A percentile compares a stretch with the other conserved stretches of the same genome.
These are phyloP conservation scores for Daphne laureola DNA, from an alignment of 441 rosid genomes.

Conservation along the genomic window DNA sequence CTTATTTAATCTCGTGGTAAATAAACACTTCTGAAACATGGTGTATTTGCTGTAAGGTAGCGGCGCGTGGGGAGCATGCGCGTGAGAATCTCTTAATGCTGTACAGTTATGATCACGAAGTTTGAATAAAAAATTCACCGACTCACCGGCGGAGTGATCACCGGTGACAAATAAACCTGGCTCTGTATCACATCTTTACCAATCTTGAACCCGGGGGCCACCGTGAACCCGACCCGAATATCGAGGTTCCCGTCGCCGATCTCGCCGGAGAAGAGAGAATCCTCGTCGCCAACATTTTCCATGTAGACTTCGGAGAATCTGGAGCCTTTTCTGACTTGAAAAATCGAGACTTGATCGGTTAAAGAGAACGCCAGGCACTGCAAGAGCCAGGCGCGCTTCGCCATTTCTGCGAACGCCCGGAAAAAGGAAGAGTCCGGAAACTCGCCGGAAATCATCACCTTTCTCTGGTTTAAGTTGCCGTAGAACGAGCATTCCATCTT, in stretches of 20 bases:
- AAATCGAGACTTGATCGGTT: constrained; percentile 34
- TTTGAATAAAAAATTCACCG: constrained; percentile 2
- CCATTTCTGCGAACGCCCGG: constrained; percentile 44
- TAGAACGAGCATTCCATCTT: constrained; percentile 73
- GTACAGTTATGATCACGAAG: constrained; percentile 10
- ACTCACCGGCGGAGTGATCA: constrained; percentile 25
- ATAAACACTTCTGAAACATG: no score
- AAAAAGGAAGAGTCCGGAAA: constrained; percentile 50
- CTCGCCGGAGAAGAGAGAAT: constrained; percentile 26
- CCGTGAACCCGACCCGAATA: constrained; percentile 46
- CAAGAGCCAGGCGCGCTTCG: constrained; percentile 50
- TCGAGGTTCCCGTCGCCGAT: constrained; percentile 19
- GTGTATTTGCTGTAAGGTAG: no score
- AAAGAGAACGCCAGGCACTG: constrained; percentile 45
- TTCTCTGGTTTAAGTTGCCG: constrained; percentile 53
- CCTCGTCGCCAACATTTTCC: constrained; percentile 46
- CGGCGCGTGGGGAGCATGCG: constrained; percentile 8
- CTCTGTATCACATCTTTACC: constrained; percentile 39
- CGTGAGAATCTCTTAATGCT: constrained; percentile 10
- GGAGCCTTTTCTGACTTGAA: constrained; percentile 35
- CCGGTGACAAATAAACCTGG: constrained; percentile 49
- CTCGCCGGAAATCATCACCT: constrained; percentile 41
- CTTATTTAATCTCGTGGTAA: no score
- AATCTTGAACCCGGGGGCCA: constrained; percentile 64
- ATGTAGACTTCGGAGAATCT: constrained; percentile 62